Evolutionary conservation across 78 protist species (phyloP), one percentile per base, ranked within the genome.

Genomic region (Dictyostelium intermedium): DNA sequence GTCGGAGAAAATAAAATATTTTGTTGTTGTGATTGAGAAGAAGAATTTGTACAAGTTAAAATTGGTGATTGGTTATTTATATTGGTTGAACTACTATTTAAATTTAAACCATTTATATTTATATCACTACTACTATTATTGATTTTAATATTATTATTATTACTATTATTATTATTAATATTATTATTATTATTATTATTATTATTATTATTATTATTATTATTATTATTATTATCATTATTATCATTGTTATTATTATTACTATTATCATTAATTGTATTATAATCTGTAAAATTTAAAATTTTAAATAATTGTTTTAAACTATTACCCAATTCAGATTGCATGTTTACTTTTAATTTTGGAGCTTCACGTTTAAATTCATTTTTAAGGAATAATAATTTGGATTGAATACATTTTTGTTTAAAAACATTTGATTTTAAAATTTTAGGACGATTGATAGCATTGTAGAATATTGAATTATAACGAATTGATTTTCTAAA

Each of bases 51-150:
- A 37, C 41, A 74, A 9, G 47, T 37, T 37, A 74, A 37, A 20
- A 37, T 30, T 37, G 82, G 41, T n/a, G 82, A 43, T 77, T 77
- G 60, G 10, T 77, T 30, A 39, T 23, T 20, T 76, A 43, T 43
- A 77, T 25, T 41, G 11, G 63, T 16, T 77, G 82, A 43, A 41
- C 82, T 77, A 77, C 60, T 77, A 77, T 43, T 77, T 77, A 77
- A 77, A 77, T 77, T 77, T 43, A 77, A 77, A 77, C 82, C 32
- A 41, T 37, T 77, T 39, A 77, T 77, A 77, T 77, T 43, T 18
- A 77, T 77, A 25, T 77, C 60, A 9, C 41, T 77, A 77, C 82
- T 20, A 77, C 82, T 77, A 41, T n/a, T 76, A 76, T 77, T 77
- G 8, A 77, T 77, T 18, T 77, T 43, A 3, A n/a, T 41, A 43